A percentile compares a stretch with the other conserved stretches of the same genome.
Conservation (phyloP, 768 basidiomycete species). For the Trametes coccinea region DNA sequence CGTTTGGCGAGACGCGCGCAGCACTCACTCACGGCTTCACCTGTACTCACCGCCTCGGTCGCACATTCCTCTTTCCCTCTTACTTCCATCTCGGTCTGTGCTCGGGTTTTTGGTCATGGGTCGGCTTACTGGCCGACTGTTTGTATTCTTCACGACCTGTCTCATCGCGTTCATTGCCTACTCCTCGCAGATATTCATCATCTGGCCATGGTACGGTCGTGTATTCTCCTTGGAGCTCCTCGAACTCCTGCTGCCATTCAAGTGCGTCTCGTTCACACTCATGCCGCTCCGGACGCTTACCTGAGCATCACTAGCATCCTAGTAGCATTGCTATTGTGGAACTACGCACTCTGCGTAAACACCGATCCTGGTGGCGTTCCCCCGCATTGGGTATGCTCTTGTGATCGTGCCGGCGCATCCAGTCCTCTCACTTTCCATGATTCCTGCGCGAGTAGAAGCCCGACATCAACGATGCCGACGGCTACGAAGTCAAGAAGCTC, state of each 20-base stretch:
- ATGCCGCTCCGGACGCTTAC: background rate
- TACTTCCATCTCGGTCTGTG: background rate
- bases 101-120: conserved; percentile 35
- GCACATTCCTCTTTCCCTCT: background rate
- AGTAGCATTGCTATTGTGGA: conserved; percentile 80
- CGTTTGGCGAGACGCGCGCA: background rate
- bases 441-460: conserved; percentile 56
- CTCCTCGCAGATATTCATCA: conserved; percentile 84
- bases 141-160: conserved; percentile 67
- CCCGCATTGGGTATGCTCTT: conserved; percentile 61
- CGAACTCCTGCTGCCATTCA: conserved; percentile 83
- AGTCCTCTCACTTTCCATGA: background rate
- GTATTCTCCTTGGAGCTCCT: conserved; percentile 74
- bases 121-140: conserved; percentile 55
- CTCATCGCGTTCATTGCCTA: conserved; percentile 88
- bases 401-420: background rate
- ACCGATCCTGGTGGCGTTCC: conserved; percentile 90
- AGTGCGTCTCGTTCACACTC: conserved; percentile 51
- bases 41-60: background rate
- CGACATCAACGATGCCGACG: conserved; percentile 61
- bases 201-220: conserved; percentile 91
- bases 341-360: conserved; percentile 80
- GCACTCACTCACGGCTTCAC: background rate
- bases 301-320: conserved; percentile 52
- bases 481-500: conserved; percentile 87